A percentile compares a stretch with the other conserved stretches of the same genome.
Evolutionary conservation across 2,329 filamentous ascomycete species (phyloP).

Genomic region (Pestalotiopsis sp.): DNA sequence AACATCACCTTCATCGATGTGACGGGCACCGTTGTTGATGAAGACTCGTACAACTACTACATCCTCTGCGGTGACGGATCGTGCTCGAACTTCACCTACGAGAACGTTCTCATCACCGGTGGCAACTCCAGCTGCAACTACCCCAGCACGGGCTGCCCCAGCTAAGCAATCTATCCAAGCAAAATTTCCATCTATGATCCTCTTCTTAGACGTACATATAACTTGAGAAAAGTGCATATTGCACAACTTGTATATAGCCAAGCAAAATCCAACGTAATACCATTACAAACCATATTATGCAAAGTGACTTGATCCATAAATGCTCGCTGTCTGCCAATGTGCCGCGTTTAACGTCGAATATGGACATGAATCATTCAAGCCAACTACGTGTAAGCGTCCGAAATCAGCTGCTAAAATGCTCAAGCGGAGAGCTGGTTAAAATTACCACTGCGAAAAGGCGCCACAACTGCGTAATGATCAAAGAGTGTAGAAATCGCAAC

Average conservation of each 20-base stretch:
- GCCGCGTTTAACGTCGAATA: no score
- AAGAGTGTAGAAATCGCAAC: no score
- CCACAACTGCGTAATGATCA: no score
- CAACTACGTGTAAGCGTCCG: no score
- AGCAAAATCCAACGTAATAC: no score
- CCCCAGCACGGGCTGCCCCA: constrained; percentile 1
- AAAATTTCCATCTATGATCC: neutral
- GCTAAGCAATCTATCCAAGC: neutral
- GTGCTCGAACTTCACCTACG: constrained; percentile 21
- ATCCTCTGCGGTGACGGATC: constrained; percentile 33
- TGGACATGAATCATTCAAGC: no score
- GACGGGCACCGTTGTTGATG: constrained; percentile 1
- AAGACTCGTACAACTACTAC: constrained; percentile 20
- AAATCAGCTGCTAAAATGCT: no score
- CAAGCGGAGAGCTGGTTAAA: no score
- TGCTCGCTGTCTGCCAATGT: no score
- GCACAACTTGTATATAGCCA: neutral
- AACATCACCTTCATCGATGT: constrained; percentile 34
- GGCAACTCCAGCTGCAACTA: constrained; percentile 7
- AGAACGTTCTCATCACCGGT: neutral
- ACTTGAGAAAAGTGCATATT: neutral
- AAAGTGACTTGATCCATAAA: no score
- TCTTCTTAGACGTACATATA: neutral
- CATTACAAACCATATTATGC: no score
- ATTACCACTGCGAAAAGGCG: no score